These are phyloP conservation scores for Cladosporium sp. DNA, from an alignment of 2,329 filamentous ascomycete genomes.

Conservation along the genomic window DNA sequence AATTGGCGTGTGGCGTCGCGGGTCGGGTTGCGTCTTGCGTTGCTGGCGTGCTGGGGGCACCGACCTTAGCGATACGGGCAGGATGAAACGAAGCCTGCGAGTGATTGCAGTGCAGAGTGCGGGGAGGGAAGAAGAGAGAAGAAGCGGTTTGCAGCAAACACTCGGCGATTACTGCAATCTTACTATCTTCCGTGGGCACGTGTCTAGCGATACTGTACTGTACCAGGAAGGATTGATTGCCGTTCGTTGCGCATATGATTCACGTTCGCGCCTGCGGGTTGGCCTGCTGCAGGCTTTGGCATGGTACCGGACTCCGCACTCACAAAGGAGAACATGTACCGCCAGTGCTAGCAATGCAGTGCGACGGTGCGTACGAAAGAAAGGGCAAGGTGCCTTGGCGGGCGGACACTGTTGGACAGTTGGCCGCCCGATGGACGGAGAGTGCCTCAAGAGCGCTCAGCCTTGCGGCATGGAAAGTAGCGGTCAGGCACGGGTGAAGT, in stretches of 20 bases:
- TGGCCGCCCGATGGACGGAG: not conserved
- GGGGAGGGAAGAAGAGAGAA: not conserved
- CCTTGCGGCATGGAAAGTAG: slow-evolving; percentile 15
- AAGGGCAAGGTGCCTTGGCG: slow-evolving; percentile 1
- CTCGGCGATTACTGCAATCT: slow-evolving; percentile 8
- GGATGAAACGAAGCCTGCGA: slow-evolving; percentile 1
- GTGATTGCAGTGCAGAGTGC: not conserved
- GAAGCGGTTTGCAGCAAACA: not conserved
- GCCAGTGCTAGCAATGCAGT: slow-evolving; percentile 14
- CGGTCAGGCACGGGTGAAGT: slow-evolving; percentile 16
- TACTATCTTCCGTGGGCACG: not conserved
- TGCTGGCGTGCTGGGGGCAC: not conserved
- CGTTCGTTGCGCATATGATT: not conserved
- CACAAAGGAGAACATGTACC: slow-evolving; percentile 5
- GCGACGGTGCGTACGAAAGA: slow-evolving; percentile 7
- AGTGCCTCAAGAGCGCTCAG: slow-evolving; percentile 14
- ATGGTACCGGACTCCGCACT: slow-evolving; percentile 3
- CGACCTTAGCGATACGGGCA: not conserved
- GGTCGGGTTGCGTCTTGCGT: slow-evolving; percentile 13
- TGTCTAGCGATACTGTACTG: not conserved
- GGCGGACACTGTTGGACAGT: slow-evolving; percentile 8
- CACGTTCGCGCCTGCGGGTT: slow-evolving; percentile 7
- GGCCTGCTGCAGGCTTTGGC: slow-evolving; percentile 2
- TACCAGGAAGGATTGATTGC: not conserved
- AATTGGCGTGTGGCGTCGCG: slow-evolving; percentile 16